Percentiles rank a stretch among this genome's conserved stretches.
Evolutionary conservation across 768 basidiomycete species (phyloP).

Genomic region (Rhodocollybia butyracea): DNA sequence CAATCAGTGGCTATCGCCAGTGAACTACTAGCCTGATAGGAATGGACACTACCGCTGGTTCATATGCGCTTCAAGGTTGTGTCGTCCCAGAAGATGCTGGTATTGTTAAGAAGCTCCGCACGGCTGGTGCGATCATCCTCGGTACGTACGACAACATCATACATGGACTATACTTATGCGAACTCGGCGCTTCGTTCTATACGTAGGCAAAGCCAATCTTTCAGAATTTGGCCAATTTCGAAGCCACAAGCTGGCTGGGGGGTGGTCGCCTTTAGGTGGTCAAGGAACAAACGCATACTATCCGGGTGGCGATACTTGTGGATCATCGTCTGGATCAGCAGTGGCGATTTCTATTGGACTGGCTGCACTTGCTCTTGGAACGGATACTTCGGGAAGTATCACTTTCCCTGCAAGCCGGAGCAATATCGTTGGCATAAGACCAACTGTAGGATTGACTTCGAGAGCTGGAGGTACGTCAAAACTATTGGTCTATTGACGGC

Average conservation of each 20-base stretch:
- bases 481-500: neutral
- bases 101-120: constrained; percentile 26
- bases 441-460: constrained; percentile 58
- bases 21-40: constrained; percentile 14
- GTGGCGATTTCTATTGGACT: constrained; percentile 51
- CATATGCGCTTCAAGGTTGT: constrained; percentile 31
- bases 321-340: constrained; percentile 60
- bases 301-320: constrained; percentile 50
- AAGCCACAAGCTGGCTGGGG: constrained; percentile 10
- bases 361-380: constrained; percentile 42
- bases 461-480: constrained; percentile 47
- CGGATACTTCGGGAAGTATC: constrained; percentile 55
- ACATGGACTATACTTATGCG: neutral
- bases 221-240: constrained; percentile 40
- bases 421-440: constrained; percentile 58
- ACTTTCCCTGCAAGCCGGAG: constrained; percentile 49
- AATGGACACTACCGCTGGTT: constrained; percentile 41
- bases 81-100: constrained; percentile 31
- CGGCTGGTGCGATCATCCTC: constrained; percentile 31
- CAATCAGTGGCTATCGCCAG: too few species aligned
- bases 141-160: constrained; percentile 14
- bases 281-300: constrained; percentile 50
- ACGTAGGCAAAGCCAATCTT: constrained; percentile 35
- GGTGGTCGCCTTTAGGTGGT: constrained; percentile 27
- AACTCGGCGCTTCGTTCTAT: neutral